Conservation (phyloP, 805 yeast species). For the Saccharomycopsis microspora region DNA sequence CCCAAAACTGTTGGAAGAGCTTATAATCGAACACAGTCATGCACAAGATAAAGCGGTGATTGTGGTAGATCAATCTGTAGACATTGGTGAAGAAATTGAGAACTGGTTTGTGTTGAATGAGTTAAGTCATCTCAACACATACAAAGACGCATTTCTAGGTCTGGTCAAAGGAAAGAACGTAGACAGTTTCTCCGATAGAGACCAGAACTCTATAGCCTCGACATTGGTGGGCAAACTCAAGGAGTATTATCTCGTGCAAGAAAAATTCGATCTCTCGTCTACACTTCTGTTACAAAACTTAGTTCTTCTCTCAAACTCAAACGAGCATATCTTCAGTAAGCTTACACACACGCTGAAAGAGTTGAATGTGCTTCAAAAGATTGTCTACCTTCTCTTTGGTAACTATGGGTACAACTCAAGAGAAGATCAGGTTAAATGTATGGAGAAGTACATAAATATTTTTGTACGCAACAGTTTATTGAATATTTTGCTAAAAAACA, state of each 20-base stretch:
- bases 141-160: conserved; percentile 7
- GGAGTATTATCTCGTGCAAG: conserved; percentile 5
- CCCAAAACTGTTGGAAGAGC: not conserved
- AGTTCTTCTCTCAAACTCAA: conserved; percentile 10
- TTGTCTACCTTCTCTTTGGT: conserved; percentile 12
- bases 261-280: conserved; percentile 5
- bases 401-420: conserved; percentile 7
- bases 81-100: conserved; percentile 17
- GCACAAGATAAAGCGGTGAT: conserved; percentile 11
- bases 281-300: conserved; percentile 5
- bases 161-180: conserved; percentile 1
- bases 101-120: conserved; percentile 29
- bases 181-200: conserved; percentile 2
- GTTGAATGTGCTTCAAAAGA: conserved; percentile 7
- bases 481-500: conserved; percentile 4
- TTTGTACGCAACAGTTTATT: conserved; percentile 6
- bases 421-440: conserved; percentile 2
- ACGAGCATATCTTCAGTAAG: conserved; percentile 11
- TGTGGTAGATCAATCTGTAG: conserved; percentile 8
- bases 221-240: conserved; percentile 4
- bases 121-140: conserved; percentile 16
- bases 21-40: conserved; percentile 5
- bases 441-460: conserved; percentile 2
- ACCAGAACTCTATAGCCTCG: conserved; percentile 5
- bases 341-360: conserved; percentile 6